Conservation (phyloP, 108 stramenopile species). For the Craspedostauros australis region DNA sequence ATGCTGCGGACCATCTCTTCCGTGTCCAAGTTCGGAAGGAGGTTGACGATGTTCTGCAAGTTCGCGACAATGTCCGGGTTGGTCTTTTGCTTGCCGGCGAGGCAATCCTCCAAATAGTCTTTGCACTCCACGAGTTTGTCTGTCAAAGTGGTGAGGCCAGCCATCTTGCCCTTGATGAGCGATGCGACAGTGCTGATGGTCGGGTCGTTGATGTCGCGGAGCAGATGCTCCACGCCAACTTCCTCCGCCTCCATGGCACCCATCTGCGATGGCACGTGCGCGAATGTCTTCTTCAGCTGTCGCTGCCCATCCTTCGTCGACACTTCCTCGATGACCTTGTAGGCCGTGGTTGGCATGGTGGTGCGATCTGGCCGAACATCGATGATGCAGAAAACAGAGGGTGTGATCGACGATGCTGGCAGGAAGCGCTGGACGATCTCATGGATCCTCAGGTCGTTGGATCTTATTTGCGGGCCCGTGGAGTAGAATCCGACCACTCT, state of each 20-base stretch:
- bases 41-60: slow-evolving; percentile 93
- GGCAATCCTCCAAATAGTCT: slow-evolving; percentile 81
- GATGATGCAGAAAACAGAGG: slow-evolving; percentile 97
- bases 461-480: slow-evolving; percentile 85
- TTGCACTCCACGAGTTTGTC: slow-evolving; percentile 92
- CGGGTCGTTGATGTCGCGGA: slow-evolving; percentile 99
- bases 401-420: slow-evolving; percentile 32
- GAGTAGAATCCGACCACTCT: slow-evolving; percentile 93
- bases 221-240: slow-evolving; percentile 97
- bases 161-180: slow-evolving; percentile 91
- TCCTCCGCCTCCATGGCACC: slow-evolving; percentile 97
- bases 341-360: slow-evolving; percentile 92
- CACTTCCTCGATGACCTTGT: slow-evolving; percentile 88
- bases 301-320: slow-evolving; percentile 28
- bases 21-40: slow-evolving; percentile 96
- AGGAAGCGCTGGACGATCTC: slow-evolving; percentile 78
- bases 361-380: slow-evolving; percentile 92
- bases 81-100: slow-evolving; percentile 44
- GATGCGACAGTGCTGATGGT: slow-evolving; percentile 90
- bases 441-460: slow-evolving; percentile 88
- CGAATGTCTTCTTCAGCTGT: slow-evolving; percentile 81
- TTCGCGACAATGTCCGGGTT: slow-evolving; percentile 91
- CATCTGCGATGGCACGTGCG: slow-evolving; percentile 86
- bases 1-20: slow-evolving; percentile 86
- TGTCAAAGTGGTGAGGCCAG: slow-evolving; percentile 83